Evolutionary conservation across 208 protist genomes (phyloP).

Genomic region (Leishmania mexicana): DNA sequence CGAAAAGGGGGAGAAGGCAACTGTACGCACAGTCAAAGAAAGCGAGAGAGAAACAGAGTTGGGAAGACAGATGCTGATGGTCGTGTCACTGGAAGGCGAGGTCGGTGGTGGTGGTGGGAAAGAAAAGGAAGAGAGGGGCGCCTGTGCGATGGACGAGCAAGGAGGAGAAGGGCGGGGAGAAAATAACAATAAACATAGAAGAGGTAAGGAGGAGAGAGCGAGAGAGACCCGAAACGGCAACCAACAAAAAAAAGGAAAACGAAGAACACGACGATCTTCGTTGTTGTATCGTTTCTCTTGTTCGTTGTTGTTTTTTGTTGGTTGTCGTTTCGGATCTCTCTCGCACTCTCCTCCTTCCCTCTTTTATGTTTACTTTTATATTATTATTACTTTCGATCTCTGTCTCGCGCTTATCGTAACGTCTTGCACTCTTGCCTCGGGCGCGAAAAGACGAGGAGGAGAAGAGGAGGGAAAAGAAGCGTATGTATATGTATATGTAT

Average conservation of each 20-base stretch:
- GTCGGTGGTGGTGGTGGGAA: not conserved
- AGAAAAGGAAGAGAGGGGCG: not conserved
- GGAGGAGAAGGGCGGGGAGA: constrained; percentile 7
- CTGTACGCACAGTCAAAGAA: not conserved
- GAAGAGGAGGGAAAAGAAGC: not conserved
- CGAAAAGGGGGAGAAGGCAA: constrained; percentile 7
- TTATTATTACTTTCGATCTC: not conserved
- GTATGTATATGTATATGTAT: not conserved
- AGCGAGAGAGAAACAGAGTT: not conserved
- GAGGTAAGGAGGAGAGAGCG: not conserved
- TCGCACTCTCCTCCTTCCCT: not conserved
- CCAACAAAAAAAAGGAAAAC: not conserved
- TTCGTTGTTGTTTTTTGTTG: not conserved
- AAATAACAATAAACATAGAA: constrained; percentile 9
- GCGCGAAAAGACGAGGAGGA: not conserved
- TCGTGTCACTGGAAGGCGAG: not conserved
- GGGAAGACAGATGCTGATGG: not conserved
- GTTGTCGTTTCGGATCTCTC: not conserved
- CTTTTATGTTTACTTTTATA: not conserved
- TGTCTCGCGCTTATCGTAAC: not conserved
- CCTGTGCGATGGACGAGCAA: not conserved
- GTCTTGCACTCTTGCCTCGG: not conserved
- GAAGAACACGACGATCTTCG: not conserved
- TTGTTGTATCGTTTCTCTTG: not conserved
- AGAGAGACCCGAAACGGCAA: not conserved